Percentiles rank a stretch among this genome's conserved stretches.
Evolutionary conservation across 495 filamentous ascomycete genomes (phyloP).

Genomic region (Aspergillus cavernicola): DNA sequence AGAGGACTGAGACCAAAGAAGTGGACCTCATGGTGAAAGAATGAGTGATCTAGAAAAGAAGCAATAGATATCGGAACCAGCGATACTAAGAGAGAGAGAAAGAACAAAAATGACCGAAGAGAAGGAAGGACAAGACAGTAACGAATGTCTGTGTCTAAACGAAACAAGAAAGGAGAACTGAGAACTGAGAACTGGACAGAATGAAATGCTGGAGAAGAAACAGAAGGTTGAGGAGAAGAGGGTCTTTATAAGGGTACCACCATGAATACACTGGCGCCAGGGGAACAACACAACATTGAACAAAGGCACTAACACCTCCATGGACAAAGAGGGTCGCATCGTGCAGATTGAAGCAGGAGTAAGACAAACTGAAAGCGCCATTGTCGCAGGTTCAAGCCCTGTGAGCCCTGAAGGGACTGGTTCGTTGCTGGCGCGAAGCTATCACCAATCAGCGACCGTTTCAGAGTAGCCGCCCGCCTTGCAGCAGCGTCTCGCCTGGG

Average conservation of each 20-base stretch:
- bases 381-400: constrained; percentile 14
- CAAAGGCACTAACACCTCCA: constrained; percentile 2
- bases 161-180: constrained; percentile 28
- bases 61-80: constrained; percentile 7
- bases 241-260: constrained; percentile 2
- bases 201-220: neutral
- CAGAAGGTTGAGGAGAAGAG: neutral
- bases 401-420: neutral
- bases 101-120: neutral
- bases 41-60: neutral
- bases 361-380: constrained; percentile 16
- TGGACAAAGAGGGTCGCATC: neutral
- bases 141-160: constrained; percentile 15
- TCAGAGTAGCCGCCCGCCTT: constrained; percentile 1
- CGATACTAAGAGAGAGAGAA: neutral
- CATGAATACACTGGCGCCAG: constrained; percentile 4
- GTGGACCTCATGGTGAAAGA: constrained; percentile 26
- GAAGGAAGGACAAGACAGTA: neutral
- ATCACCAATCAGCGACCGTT: constrained; percentile 7
- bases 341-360: neutral
- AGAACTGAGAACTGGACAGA: constrained; percentile 13
- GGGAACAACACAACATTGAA: constrained; percentile 1
- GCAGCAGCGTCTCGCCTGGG: constrained; percentile 8
- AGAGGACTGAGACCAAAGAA: constrained; percentile 24
- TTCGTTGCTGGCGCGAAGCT: constrained; percentile 15